These are phyloP conservation scores for Teratosphaeria gauchensis DNA, from an alignment of 2,329 filamentous ascomycete species.

Conservation along the genomic window DNA sequence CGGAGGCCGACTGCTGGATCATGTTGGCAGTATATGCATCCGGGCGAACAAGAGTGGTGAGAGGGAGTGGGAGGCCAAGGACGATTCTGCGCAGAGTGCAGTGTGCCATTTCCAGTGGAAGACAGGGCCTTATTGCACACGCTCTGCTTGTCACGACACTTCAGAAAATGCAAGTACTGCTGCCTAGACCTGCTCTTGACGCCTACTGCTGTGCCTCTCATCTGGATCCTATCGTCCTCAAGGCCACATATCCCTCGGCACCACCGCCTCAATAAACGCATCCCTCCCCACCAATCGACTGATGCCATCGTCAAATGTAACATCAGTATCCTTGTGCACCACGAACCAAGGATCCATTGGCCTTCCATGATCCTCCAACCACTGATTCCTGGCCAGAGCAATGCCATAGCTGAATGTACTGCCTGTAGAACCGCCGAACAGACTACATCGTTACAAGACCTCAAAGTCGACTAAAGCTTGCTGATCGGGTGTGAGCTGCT, in stretches of 20 bases:
- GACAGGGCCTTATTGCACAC: too few relatives aligned
- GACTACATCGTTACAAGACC: slow-evolving; percentile 35
- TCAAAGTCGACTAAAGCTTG: slow-evolving; percentile 44
- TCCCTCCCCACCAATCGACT: slow-evolving; percentile 20
- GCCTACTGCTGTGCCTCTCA: too few relatives aligned
- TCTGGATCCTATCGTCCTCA: background rate
- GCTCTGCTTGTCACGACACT: too few relatives aligned
- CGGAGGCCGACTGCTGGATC: too few relatives aligned
- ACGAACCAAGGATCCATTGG: slow-evolving; percentile 17
- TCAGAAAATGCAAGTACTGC: too few relatives aligned
- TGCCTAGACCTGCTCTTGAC: too few relatives aligned
- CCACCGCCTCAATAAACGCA: slow-evolving; percentile 14
- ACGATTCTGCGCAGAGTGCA: too few relatives aligned
- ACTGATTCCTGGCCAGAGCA: slow-evolving; percentile 33
- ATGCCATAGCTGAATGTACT: slow-evolving; percentile 42
- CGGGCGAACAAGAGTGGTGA: too few relatives aligned
- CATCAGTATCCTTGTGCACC: slow-evolving; percentile 13
- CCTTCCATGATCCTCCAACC: slow-evolving; percentile 16
- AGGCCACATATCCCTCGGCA: slow-evolving; percentile 22
- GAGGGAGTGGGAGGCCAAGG: too few relatives aligned
- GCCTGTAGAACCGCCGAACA: slow-evolving; percentile 37
- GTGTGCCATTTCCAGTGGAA: too few relatives aligned
- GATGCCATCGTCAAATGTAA: slow-evolving; percentile 21
- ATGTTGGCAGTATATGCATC: too few relatives aligned
- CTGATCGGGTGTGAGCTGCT: slow-evolving; percentile 39